Percentiles rank a stretch among this genome's conserved stretches.
Evolutionary conservation across 352 stramenopile genomes (phyloP).

Genomic region (Saprolegnia parasitica): DNA sequence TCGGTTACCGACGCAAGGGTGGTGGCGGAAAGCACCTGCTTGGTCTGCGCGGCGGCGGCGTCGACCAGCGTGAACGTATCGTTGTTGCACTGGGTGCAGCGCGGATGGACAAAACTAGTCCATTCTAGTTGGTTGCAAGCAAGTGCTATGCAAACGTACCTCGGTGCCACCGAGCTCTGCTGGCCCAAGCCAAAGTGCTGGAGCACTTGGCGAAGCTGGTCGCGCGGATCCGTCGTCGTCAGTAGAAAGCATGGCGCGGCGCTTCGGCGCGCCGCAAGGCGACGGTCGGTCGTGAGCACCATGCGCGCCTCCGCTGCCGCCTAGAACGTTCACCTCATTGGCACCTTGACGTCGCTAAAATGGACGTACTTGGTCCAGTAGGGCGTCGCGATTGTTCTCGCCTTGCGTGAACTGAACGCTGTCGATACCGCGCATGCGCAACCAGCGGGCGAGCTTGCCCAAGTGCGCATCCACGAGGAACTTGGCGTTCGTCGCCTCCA

Average conservation of each 20-base stretch:
- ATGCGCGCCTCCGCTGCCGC: constrained; percentile 9
- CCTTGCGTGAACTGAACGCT: not conserved
- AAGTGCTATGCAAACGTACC: not conserved
- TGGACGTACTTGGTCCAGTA: constrained; percentile 3
- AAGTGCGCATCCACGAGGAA: constrained; percentile 7
- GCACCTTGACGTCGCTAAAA: no score
- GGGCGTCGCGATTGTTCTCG: not conserved
- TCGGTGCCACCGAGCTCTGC: not conserved
- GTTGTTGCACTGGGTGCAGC: constrained; percentile 19
- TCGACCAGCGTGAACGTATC: constrained; percentile 14
- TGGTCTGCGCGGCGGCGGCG: not conserved
- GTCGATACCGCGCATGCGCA: constrained; percentile 23
- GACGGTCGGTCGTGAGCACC: constrained; percentile 13
- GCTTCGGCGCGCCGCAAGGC: not conserved
- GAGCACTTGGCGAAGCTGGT: constrained; percentile 18
- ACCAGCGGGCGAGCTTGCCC: constrained; percentile 1
- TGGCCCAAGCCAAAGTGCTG: constrained; percentile 1
- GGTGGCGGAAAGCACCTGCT: not conserved
- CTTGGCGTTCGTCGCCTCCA: not conserved
- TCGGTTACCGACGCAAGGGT: constrained; percentile 4
- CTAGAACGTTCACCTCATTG: not conserved
- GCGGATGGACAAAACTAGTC: constrained; percentile 17
- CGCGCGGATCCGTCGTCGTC: constrained; percentile 7
- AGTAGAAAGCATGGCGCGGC: constrained; percentile 10
- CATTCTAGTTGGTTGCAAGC: not conserved